A percentile compares a stretch with the other conserved stretches of the same genome.
These are phyloP conservation scores for Wickerhamiella bombiphila DNA, from an alignment of 805 yeast genomes.

Conservation along the genomic window DNA sequence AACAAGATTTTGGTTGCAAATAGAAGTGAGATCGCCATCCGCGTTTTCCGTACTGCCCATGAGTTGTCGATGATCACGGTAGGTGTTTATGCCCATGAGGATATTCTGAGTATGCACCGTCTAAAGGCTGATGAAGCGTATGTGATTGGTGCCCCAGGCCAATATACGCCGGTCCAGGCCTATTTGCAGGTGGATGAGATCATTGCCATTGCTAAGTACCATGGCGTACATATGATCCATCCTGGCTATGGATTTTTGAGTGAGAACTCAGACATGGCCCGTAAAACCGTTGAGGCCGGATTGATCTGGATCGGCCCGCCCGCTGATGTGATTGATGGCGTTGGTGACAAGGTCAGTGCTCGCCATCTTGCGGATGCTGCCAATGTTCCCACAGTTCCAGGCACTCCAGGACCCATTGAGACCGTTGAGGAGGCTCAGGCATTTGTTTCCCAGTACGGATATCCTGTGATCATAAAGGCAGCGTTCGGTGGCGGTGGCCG, in stretches of 20 bases:
- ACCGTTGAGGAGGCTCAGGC: conserved; percentile 58
- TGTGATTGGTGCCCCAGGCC: conserved; percentile 77
- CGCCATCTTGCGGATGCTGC: conserved; percentile 70
- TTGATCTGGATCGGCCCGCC: conserved; percentile 96
- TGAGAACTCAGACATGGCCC: conserved; percentile 87
- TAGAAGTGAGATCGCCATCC: conserved; percentile 22
- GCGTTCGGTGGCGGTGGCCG: conserved; percentile 99
- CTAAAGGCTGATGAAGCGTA: conserved; percentile 90
- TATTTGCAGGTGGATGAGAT: conserved; percentile 92
- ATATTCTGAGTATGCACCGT: conserved; percentile 85
- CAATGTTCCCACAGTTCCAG: conserved; percentile 89
- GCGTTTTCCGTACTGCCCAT: conserved; percentile 91
- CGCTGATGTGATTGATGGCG: conserved; percentile 72
- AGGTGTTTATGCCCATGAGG: conserved; percentile 94
- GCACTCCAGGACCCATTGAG: conserved; percentile 94
- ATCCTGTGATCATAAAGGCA: conserved; percentile 93
- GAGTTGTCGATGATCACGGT: conserved; percentile 95
- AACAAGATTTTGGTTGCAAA: conserved; percentile 31
- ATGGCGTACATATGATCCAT: conserved; percentile 72
- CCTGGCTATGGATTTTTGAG: conserved; percentile 88
- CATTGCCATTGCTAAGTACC: conserved; percentile 65
- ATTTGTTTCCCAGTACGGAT: conserved; percentile 76
- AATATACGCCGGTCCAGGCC: conserved; percentile 90
- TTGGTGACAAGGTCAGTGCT: conserved; percentile 95
- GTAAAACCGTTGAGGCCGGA: conserved; percentile 78